Conservation (phyloP, 2,329 filamentous ascomycete species). For the Phialophora macrospora region DNA sequence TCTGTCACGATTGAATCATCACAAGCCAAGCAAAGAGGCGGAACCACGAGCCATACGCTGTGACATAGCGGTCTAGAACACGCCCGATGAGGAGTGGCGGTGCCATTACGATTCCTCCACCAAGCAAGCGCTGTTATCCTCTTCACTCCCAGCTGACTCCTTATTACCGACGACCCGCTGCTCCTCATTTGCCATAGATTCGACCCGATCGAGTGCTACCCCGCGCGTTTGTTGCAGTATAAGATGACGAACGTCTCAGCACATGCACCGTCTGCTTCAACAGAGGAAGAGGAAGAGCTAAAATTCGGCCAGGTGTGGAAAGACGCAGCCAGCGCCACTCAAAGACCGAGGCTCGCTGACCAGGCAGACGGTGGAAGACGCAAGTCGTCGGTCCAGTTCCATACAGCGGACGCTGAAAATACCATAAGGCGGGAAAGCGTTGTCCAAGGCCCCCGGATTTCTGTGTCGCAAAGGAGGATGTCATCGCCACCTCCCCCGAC, state of each 20-base stretch:
- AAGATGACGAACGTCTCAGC: slow-evolving; percentile 26
- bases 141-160: slow-evolving; percentile 20
- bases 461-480: slow-evolving; percentile 38
- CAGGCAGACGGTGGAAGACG: slow-evolving; percentile 27
- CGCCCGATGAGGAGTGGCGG: slow-evolving; percentile 28
- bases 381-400: slow-evolving; percentile 40
- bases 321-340: slow-evolving; percentile 30
- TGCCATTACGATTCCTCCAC: slow-evolving; percentile 22
- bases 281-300: slow-evolving; percentile 36
- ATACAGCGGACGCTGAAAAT: slow-evolving; percentile 37
- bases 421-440: slow-evolving; percentile 39
- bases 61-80: slow-evolving; percentile 21
- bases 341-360: slow-evolving; percentile 24
- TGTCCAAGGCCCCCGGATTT: slow-evolving; percentile 31
- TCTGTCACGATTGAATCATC: slow-evolving; percentile 14
- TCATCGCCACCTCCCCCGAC: slow-evolving; percentile 52
- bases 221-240: slow-evolving; percentile 19
- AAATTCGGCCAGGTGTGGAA: slow-evolving; percentile 38
- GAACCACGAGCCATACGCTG: not conserved
- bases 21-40: not conserved
- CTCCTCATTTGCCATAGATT: slow-evolving; percentile 16
- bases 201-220: slow-evolving; percentile 20
- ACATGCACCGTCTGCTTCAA: slow-evolving; percentile 21
- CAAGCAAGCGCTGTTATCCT: slow-evolving; percentile 1
- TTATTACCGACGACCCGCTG: slow-evolving; percentile 14